phyloP scores from a whole-genome alignment of 1,284 basidiomycete genomes.

The Heterobasidion irregulare region DNA sequence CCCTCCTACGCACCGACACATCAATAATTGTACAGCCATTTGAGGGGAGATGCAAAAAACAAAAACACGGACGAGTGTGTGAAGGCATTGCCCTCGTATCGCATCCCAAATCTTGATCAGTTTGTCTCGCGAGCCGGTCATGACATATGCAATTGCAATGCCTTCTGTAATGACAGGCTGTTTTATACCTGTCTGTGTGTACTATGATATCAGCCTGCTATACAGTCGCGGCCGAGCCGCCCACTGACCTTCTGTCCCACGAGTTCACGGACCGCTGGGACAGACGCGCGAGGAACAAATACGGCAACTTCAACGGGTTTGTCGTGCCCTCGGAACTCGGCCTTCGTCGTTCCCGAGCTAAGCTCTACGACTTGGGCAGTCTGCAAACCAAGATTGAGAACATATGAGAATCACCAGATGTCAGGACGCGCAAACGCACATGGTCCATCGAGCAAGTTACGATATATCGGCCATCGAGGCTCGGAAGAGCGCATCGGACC shows the following conservation, averaged over 20 bases:
- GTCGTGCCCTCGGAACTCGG: constrained; percentile 68
- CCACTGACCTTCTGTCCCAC: constrained; percentile 18
- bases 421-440: constrained; percentile 26
- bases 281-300: constrained; percentile 52
- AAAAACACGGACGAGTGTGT: constrained; percentile 37
- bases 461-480: constrained; percentile 51
- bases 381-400: constrained; percentile 22
- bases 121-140: constrained; percentile 68
- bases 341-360: constrained; percentile 52
- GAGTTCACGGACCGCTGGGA: constrained; percentile 44
- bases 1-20: constrained; percentile 28
- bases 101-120: constrained; percentile 68
- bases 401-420: background rate
- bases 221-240: background rate
- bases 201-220: background rate
- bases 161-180: background rate
- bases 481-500: constrained; percentile 60
- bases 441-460: constrained; percentile 67
- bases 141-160: constrained; percentile 36
- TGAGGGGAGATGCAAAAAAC: background rate
- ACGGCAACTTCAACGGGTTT: constrained; percentile 66
- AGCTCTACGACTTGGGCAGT: constrained; percentile 62
- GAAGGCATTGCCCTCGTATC: constrained; percentile 56
- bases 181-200: constrained; percentile 3
- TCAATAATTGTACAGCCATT: background rate